phyloP scores from a whole-genome alignment of 2,329 filamentous ascomycete species.

The Pyrenophora seminiperda region DNA sequence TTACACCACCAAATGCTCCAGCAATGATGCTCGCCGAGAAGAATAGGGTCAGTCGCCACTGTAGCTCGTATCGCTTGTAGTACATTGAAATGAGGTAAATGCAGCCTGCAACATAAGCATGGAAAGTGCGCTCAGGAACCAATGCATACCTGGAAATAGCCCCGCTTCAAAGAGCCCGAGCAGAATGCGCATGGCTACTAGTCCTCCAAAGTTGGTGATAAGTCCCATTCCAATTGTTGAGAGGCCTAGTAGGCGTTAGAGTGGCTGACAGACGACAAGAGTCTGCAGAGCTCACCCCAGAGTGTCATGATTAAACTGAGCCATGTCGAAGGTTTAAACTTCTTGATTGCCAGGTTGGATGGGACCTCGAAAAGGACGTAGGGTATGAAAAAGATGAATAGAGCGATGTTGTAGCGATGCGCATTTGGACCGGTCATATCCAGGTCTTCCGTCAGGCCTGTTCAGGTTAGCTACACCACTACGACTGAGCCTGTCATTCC shows the following conservation, averaged over 20 bases:
- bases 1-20: constrained; percentile 49
- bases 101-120: constrained; percentile 25
- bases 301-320: constrained; percentile 46
- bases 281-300: constrained; percentile 37
- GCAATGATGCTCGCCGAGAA: constrained; percentile 51
- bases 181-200: constrained; percentile 54
- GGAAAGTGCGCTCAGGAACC: background rate
- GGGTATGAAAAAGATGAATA: constrained; percentile 48
- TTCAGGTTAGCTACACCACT: background rate
- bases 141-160: constrained; percentile 28
- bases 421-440: constrained; percentile 41
- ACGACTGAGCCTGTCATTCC: no score
- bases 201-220: constrained; percentile 53
- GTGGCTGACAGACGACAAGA: background rate
- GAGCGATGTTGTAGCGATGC: constrained; percentile 44
- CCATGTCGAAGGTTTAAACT: constrained; percentile 48
- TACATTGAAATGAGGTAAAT: constrained; percentile 47
- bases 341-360: constrained; percentile 48
- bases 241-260: constrained; percentile 22
- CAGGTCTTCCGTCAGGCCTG: constrained; percentile 42
- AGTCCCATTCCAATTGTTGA: constrained; percentile 54
- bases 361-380: constrained; percentile 47
- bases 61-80: constrained; percentile 52
- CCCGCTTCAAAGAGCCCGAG: constrained; percentile 50
- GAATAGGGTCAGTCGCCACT: constrained; percentile 50